Conservation (phyloP, 805 yeast genomes). For the Metschnikowia henanensis region DNA sequence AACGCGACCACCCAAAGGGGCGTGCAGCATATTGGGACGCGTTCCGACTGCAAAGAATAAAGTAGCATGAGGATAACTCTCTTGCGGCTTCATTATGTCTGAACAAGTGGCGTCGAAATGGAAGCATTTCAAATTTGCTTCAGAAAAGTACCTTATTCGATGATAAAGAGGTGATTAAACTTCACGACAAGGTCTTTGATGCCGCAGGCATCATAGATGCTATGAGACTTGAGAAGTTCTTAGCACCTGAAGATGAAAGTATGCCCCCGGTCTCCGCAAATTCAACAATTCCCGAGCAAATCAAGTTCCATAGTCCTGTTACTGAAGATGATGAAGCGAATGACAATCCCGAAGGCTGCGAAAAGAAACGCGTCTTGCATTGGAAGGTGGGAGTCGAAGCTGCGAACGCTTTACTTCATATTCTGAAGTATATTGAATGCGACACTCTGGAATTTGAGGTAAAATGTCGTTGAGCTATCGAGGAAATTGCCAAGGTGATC, state of each 20-base stretch:
- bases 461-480: neutral
- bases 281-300: neutral
- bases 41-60: too few relatives aligned
- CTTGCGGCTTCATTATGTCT: neutral
- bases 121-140: neutral
- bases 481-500: neutral
- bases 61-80: neutral
- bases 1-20: too few relatives aligned
- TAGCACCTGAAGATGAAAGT: neutral
- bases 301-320: neutral
- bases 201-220: neutral
- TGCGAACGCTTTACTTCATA: neutral
- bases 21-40: too few relatives aligned
- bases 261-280: neutral
- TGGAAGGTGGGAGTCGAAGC: neutral
- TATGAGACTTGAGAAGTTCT: neutral
- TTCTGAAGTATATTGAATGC: neutral
- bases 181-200: neutral
- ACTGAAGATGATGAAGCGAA: constrained; percentile 16
- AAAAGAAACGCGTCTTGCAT: neutral
- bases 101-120: neutral
- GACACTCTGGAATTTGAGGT: neutral
- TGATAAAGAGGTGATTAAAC: neutral
- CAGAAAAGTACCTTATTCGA: neutral
- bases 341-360: constrained; percentile 27